These are phyloP conservation scores for Penicillium macrosclerotiorum DNA, from an alignment of 495 filamentous ascomycete genomes.

Conservation along the genomic window DNA sequence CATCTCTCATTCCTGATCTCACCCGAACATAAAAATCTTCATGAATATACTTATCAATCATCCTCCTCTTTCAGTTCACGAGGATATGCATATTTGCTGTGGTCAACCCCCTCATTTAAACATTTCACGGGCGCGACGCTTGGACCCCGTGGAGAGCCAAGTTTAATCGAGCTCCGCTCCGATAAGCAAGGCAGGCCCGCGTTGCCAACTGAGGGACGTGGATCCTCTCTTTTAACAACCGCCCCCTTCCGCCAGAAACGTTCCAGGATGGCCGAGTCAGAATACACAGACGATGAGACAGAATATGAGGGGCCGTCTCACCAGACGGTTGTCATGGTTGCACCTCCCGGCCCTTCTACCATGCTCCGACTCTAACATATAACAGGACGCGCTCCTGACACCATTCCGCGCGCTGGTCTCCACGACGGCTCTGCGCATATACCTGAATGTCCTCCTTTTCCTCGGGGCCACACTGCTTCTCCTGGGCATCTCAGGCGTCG, in stretches of 20 bases:
- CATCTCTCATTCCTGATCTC: too few species aligned
- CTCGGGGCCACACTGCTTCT: conserved; percentile 56
- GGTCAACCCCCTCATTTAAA: too few species aligned
- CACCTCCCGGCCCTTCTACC: neutral
- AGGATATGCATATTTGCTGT: too few species aligned
- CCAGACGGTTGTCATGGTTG: conserved; percentile 12
- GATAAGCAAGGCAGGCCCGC: neutral
- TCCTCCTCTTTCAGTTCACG: too few species aligned
- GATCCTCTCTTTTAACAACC: conserved; percentile 11
- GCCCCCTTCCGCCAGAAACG: neutral
- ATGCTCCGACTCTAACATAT: conserved; percentile 9
- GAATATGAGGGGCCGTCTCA: conserved; percentile 15
- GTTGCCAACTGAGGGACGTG: conserved; percentile 6
- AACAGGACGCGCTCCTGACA: conserved; percentile 32
- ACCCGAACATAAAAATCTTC: too few species aligned
- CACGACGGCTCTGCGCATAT: conserved; percentile 64
- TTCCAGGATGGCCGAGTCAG: conserved; percentile 28
- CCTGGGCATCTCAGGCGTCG: conserved; percentile 58
- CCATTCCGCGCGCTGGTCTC: conserved; percentile 54
- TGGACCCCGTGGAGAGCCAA: neutral
- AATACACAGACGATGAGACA: conserved; percentile 27
- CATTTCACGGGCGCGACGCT: too few species aligned
- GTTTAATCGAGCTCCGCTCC: neutral
- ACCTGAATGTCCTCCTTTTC: conserved; percentile 69
- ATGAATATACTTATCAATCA: too few species aligned